Percentiles rank a stretch among this genome's conserved stretches.
Conservation (phyloP, 2,329 filamentous ascomycete genomes). For the Ilyonectria sp. region DNA sequence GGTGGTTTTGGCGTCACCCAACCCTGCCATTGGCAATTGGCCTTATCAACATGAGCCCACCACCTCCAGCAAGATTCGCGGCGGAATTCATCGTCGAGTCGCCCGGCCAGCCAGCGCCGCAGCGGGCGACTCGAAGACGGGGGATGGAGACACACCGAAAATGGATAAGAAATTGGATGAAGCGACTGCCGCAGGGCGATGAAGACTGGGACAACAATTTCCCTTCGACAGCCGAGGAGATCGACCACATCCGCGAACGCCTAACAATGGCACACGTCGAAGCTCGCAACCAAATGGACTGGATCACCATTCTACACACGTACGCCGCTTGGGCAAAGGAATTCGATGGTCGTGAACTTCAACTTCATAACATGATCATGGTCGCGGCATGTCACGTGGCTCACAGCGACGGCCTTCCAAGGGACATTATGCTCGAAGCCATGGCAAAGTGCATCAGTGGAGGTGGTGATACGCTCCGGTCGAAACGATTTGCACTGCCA, state of each 20-base stretch:
- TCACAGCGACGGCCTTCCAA: conserved; percentile 40
- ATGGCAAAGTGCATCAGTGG: conserved; percentile 47
- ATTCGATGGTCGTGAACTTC: conserved; percentile 44
- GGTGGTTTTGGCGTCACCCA: conserved; percentile 27
- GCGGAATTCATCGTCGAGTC: conserved; percentile 47
- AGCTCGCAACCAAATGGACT: conserved; percentile 43
- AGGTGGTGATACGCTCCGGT: conserved; percentile 45
- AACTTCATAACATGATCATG: conserved; percentile 48
- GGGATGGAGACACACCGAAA: conserved; percentile 45
- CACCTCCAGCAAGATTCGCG: conserved; percentile 38
- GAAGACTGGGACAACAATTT: conserved; percentile 47
- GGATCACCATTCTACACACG: conserved; percentile 42
- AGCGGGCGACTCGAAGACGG: conserved; percentile 44
- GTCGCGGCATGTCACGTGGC: conserved; percentile 46
- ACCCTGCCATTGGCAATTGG: conserved; percentile 24
- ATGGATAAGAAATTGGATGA: conserved; percentile 47
- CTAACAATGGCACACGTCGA: conserved; percentile 40
- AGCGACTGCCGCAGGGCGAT: conserved; percentile 46
- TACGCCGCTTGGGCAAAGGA: conserved; percentile 42
- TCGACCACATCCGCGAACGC: conserved; percentile 37
- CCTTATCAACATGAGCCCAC: conserved; percentile 39
- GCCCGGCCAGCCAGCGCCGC: conserved; percentile 43
- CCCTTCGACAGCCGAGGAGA: conserved; percentile 42
- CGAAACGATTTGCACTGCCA: conserved; percentile 46
- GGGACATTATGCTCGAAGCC: conserved; percentile 39